phyloP scores from a whole-genome alignment of 2,329 filamentous ascomycete species.

The Penicillium polonicum region DNA sequence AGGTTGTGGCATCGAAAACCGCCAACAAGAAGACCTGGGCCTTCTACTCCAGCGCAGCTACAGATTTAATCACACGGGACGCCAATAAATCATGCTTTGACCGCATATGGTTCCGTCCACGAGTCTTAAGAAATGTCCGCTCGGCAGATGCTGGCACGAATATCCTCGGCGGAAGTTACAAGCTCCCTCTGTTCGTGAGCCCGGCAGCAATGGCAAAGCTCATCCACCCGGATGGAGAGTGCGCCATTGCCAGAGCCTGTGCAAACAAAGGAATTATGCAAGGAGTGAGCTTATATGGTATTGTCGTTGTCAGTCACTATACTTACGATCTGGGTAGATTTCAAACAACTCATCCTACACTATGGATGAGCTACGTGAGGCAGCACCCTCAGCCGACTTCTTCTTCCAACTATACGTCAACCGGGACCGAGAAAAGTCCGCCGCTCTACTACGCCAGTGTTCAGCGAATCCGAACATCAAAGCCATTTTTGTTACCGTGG shows the following conservation, averaged over 20 bases:
- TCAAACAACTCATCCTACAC: slow-evolving; percentile 63
- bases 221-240: slow-evolving; percentile 65
- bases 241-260: slow-evolving; percentile 56
- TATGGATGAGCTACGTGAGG: slow-evolving; percentile 53
- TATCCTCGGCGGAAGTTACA: slow-evolving; percentile 55
- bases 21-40: slow-evolving; percentile 66
- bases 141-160: slow-evolving; percentile 51
- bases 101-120: slow-evolving; percentile 59
- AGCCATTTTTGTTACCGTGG: slow-evolving; percentile 55
- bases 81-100: slow-evolving; percentile 57
- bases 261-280: slow-evolving; percentile 55
- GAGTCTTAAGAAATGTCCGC: slow-evolving; percentile 58
- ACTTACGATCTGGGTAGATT: slow-evolving; percentile 38
- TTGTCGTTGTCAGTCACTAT: neutral
- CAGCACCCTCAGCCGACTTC: slow-evolving; percentile 45
- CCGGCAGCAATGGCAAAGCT: slow-evolving; percentile 65
- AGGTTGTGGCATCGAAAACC: slow-evolving; percentile 54
- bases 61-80: slow-evolving; percentile 58
- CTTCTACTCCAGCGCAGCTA: slow-evolving; percentile 66
- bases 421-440: slow-evolving; percentile 50
- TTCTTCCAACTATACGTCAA: slow-evolving; percentile 60
- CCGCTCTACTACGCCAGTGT: slow-evolving; percentile 46
- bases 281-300: slow-evolving; percentile 40
- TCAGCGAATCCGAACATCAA: slow-evolving; percentile 44
- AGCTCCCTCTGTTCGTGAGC: slow-evolving; percentile 61